phyloP scores from a whole-genome alignment of 2,329 filamentous ascomycete species.

The Sporothrix humicola region DNA sequence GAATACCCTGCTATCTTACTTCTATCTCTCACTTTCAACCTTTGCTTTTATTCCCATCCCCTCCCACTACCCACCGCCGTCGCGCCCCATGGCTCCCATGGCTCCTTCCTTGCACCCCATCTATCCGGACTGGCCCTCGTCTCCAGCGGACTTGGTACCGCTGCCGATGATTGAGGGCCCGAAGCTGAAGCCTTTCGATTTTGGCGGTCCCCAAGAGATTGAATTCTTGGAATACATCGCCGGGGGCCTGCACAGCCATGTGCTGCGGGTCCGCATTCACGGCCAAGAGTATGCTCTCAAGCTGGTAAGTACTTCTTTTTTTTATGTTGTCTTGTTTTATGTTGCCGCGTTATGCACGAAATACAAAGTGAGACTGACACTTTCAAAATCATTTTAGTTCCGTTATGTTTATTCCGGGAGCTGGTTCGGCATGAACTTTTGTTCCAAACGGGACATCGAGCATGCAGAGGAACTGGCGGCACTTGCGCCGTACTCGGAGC shows the following conservation, averaged over 20 bases:
- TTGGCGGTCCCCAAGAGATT: slow-evolving; percentile 38
- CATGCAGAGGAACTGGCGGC: slow-evolving; percentile 20
- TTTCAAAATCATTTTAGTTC: neutral
- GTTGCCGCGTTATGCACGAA: neutral
- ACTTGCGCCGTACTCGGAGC: slow-evolving; percentile 39
- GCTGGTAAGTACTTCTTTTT: slow-evolving; percentile 10
- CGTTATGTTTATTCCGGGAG: neutral
- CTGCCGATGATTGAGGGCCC: neutral
- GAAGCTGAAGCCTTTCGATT: slow-evolving; percentile 21
- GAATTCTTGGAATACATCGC: slow-evolving; percentile 38
- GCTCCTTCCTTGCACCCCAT: neutral
- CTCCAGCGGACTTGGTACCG: neutral
- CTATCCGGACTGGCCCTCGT: neutral
- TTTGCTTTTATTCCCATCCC: too few relatives aligned
- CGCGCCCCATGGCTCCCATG: neutral
- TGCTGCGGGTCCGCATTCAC: slow-evolving; percentile 37
- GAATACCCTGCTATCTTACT: too few relatives aligned
- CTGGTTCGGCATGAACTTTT: neutral
- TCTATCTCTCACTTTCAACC: too few relatives aligned
- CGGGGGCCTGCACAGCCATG: slow-evolving; percentile 35
- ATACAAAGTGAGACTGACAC: too few relatives aligned
- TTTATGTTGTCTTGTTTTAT: neutral
- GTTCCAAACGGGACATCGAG: neutral
- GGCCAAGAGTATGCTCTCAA: slow-evolving; percentile 39
- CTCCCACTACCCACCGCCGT: neutral